These are phyloP conservation scores for Saturnispora ahearnii DNA, from an alignment of 805 yeast species.

Conservation along the genomic window DNA sequence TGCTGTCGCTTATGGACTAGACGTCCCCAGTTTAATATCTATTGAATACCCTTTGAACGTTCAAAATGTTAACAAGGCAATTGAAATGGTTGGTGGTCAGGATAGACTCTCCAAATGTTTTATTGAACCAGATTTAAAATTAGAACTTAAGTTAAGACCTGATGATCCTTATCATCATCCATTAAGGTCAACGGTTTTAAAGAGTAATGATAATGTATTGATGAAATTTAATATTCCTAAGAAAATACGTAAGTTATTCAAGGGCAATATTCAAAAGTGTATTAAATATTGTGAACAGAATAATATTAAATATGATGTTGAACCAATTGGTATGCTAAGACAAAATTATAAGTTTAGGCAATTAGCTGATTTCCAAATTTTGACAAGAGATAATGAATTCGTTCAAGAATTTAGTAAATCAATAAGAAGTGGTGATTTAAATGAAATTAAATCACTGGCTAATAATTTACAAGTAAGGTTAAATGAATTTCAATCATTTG, in stretches of 20 bases:
- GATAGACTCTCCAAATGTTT: slow-evolving; percentile 34
- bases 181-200: slow-evolving; percentile 40
- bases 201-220: slow-evolving; percentile 47
- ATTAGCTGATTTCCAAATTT: slow-evolving; percentile 79
- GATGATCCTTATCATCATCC: slow-evolving; percentile 46
- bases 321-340: slow-evolving; percentile 60
- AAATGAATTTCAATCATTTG: slow-evolving; percentile 10
- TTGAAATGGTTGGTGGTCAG: slow-evolving; percentile 61
- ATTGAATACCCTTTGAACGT: slow-evolving; percentile 76
- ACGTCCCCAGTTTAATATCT: slow-evolving; percentile 63
- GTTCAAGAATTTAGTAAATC: slow-evolving; percentile 33
- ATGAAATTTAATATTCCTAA: slow-evolving; percentile 56
- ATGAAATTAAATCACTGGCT: slow-evolving; percentile 33
- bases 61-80: slow-evolving; percentile 50
- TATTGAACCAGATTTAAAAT: slow-evolving; percentile 26
- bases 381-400: slow-evolving; percentile 48
- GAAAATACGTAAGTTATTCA: slow-evolving; percentile 33
- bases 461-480: slow-evolving; percentile 18
- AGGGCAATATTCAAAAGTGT: slow-evolving; percentile 36
- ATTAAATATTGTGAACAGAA: slow-evolving; percentile 29
- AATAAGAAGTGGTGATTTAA: slow-evolving; percentile 34
- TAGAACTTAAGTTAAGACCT: slow-evolving; percentile 28
- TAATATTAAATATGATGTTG: slow-evolving; percentile 30
- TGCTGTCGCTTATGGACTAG: slow-evolving; percentile 39
- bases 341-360: slow-evolving; percentile 71